Conservation (phyloP, 495 filamentous ascomycete species). For the Letharia columbiana region DNA sequence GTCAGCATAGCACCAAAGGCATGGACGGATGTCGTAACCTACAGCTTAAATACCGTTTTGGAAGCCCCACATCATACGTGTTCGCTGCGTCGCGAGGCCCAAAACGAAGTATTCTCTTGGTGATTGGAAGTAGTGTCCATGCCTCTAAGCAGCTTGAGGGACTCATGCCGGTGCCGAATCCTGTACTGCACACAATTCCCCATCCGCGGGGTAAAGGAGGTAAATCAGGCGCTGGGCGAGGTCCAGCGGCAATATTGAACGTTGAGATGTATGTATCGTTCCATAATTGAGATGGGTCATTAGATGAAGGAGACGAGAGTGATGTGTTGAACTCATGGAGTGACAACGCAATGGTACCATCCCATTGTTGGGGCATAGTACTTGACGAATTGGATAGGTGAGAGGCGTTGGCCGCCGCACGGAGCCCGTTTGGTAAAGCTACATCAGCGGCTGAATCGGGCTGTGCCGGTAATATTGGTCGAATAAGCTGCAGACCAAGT, state of each 20-base stretch:
- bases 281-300: background rate
- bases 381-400: background rate
- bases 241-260: background rate
- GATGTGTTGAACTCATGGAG: background rate
- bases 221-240: background rate
- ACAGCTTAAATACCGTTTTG: background rate
- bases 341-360: background rate
- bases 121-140: background rate
- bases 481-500: background rate
- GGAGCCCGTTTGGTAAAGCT: background rate
- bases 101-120: background rate
- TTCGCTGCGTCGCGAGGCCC: background rate
- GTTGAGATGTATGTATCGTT: background rate
- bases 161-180: background rate
- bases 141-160: background rate
- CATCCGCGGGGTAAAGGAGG: background rate
- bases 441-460: background rate
- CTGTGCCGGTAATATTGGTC: background rate
- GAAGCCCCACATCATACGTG: background rate
- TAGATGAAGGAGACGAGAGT: background rate
- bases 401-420: background rate
- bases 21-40: background rate
- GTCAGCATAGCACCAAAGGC: background rate
- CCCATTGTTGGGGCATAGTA: background rate
- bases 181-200: background rate